phyloP scores from a whole-genome alignment of 1,139 yeast genomes.

The Geotrichum reessii region DNA sequence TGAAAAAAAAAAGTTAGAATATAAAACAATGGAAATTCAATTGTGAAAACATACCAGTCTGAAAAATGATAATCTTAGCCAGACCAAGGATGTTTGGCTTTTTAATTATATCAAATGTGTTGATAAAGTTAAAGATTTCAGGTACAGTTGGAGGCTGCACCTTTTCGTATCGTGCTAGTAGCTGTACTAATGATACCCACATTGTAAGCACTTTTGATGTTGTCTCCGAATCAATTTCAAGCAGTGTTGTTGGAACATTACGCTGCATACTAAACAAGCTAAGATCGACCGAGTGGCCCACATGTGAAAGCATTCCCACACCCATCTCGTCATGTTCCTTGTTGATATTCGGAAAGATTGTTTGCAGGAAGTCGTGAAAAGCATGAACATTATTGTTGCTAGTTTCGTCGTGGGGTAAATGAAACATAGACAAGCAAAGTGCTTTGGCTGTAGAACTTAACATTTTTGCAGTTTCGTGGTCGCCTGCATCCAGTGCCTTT shows the following conservation, averaged over 20 bases:
- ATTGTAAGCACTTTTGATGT: conserved; percentile 10
- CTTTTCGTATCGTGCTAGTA: conserved; percentile 7
- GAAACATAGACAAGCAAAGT: conserved; percentile 14
- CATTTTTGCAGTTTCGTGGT: conserved; percentile 1
- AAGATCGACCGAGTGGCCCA: conserved; percentile 3
- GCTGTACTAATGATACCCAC: conserved; percentile 13
- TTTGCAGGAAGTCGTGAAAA: conserved; percentile 1
- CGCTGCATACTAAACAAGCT: conserved; percentile 10
- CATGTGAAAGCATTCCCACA: conserved; percentile 11
- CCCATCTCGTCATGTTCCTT: conserved; percentile 14
- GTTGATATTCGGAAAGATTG: neutral
- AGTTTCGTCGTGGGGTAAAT: neutral
- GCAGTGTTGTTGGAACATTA: conserved; percentile 8
- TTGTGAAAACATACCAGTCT: conserved; percentile 1
- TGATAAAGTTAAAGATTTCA: conserved; percentile 4
- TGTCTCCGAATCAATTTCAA: conserved; percentile 14
- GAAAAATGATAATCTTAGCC: neutral
- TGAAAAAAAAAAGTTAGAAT: conserved; percentile 1
- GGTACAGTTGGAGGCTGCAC: conserved; percentile 4
- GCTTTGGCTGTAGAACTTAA: conserved; percentile 12
- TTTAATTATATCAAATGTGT: neutral
- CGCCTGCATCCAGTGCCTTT: conserved; percentile 6
- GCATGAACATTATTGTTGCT: neutral
- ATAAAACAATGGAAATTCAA: neutral
- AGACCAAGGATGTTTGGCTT: conserved; percentile 12